Conservation (phyloP, 192 early-diverging fungal species). For the Backusella westeae region DNA sequence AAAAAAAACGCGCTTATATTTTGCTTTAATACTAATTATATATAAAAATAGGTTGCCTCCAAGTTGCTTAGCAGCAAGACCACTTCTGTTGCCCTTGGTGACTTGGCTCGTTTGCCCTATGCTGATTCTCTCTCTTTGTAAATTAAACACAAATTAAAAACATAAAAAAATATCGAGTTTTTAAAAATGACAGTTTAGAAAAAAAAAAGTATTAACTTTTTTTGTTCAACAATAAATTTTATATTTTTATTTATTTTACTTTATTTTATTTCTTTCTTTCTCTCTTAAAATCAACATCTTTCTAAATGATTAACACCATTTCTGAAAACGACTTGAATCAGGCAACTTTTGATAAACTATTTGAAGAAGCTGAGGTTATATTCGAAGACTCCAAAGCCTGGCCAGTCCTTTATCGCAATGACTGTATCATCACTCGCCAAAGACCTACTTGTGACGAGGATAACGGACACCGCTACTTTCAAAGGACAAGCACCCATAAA, state of each 20-base stretch:
- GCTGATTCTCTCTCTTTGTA: slow-evolving; percentile 65
- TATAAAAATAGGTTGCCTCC: slow-evolving; percentile 49
- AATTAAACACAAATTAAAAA: slow-evolving; percentile 14
- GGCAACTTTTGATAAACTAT: not conserved
- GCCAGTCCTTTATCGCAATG: not conserved
- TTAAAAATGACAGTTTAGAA: not conserved
- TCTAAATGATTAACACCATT: not conserved
- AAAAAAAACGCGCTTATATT: not conserved
- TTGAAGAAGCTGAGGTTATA: not conserved
- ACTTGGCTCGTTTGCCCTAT: slow-evolving; percentile 69
- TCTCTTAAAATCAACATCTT: not conserved
- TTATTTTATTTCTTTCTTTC: not conserved
- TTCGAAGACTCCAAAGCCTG: not conserved
- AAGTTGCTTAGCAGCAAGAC: slow-evolving; percentile 66
- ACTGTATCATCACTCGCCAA: not conserved
- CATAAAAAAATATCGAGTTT: not conserved
- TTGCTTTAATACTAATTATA: not conserved
- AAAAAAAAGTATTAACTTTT: not conserved
- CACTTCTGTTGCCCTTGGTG: slow-evolving; percentile 76
- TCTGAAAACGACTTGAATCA: not conserved
- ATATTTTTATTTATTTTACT: not conserved
- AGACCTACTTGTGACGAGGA: not conserved
- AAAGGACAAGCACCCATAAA: not conserved
- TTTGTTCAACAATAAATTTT: not conserved
- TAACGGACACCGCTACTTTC: not conserved